Percentiles rank a stretch among this genome's conserved stretches.
These are phyloP conservation scores for baker's yeast (Saccharomyces cerevisiae) DNA, from an alignment of 805 yeast genomes.

Conservation along the genomic window DNA sequence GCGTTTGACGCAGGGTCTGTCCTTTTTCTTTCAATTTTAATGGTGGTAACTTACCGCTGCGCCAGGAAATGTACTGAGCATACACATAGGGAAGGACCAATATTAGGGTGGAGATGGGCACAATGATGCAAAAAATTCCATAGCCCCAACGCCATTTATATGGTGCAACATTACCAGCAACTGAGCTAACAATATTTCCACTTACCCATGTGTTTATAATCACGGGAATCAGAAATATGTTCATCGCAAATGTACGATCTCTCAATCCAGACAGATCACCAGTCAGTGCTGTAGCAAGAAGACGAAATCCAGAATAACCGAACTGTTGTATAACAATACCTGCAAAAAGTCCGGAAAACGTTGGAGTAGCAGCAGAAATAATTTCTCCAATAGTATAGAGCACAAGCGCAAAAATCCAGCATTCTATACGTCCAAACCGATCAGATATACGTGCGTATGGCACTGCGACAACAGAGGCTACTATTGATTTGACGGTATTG, in stretches of 20 bases:
- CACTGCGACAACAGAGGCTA: background rate
- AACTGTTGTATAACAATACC: background rate
- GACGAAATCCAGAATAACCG: background rate
- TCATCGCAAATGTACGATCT: background rate
- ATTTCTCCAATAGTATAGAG: background rate
- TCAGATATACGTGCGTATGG: background rate
- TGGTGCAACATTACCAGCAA: constrained; percentile 14
- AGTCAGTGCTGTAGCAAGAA: background rate
- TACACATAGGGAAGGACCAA: constrained; percentile 34
- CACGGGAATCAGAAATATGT: constrained; percentile 34
- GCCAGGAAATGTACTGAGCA: constrained; percentile 35
- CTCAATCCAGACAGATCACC: background rate
- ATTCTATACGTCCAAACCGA: background rate
- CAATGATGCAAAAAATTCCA: constrained; percentile 47
- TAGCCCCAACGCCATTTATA: constrained; percentile 39
- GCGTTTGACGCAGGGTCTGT: constrained; percentile 8
- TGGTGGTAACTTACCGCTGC: constrained; percentile 33
- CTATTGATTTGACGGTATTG: background rate
- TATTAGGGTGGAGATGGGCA: constrained; percentile 42
- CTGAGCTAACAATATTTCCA: constrained; percentile 38
- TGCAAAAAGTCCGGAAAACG: background rate
- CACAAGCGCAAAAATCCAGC: background rate
- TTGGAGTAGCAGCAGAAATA: background rate
- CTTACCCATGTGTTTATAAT: constrained; percentile 59
- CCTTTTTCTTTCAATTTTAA: constrained; percentile 22